phyloP scores from a whole-genome alignment of 2,329 filamentous ascomycete genomes.

The Sporothrix phasma region DNA sequence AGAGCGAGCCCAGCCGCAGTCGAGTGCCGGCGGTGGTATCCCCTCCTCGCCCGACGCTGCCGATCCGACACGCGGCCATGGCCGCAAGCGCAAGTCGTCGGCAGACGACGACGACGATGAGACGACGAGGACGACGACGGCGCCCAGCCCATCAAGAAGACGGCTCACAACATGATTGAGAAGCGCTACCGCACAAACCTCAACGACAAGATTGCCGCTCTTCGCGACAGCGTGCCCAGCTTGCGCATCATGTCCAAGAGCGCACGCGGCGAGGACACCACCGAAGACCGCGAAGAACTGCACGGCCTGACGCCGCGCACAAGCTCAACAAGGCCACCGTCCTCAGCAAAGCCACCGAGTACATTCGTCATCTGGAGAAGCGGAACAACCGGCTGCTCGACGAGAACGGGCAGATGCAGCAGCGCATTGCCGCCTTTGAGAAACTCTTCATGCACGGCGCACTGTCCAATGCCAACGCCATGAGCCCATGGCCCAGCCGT shows the following conservation, averaged over 20 bases:
- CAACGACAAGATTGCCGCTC: constrained; percentile 90
- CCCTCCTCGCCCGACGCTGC: constrained; percentile 51
- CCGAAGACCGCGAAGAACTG: constrained; percentile 67
- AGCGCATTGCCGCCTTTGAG: constrained; percentile 62
- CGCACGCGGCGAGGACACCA: constrained; percentile 55
- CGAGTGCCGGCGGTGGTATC: constrained; percentile 38
- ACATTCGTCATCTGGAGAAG: constrained; percentile 88
- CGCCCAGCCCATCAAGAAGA: constrained; percentile 65
- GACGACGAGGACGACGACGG: constrained; percentile 49
- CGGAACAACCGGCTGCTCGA: constrained; percentile 73
- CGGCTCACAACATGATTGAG: constrained; percentile 96
- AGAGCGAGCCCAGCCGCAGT: constrained; percentile 49
- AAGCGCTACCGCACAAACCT: constrained; percentile 93
- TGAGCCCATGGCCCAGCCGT: constrained; percentile 44
- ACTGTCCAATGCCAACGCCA: constrained; percentile 44
- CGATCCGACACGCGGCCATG: constrained; percentile 35
- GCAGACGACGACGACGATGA: constrained; percentile 51
- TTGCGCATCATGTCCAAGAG: constrained; percentile 74
- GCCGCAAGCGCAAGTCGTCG: constrained; percentile 61
- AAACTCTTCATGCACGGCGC: constrained; percentile 74
- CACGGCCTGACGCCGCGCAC: constrained; percentile 75
- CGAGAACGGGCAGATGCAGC: constrained; percentile 71
- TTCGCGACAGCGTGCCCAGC: constrained; percentile 86
- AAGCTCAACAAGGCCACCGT: constrained; percentile 98
- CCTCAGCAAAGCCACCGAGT: constrained; percentile 89